Percentiles rank a stretch among this genome's conserved stretches.
Conservation (phyloP, 306 rosid genomes). For the Herpetospermum pedunculosum region DNA sequence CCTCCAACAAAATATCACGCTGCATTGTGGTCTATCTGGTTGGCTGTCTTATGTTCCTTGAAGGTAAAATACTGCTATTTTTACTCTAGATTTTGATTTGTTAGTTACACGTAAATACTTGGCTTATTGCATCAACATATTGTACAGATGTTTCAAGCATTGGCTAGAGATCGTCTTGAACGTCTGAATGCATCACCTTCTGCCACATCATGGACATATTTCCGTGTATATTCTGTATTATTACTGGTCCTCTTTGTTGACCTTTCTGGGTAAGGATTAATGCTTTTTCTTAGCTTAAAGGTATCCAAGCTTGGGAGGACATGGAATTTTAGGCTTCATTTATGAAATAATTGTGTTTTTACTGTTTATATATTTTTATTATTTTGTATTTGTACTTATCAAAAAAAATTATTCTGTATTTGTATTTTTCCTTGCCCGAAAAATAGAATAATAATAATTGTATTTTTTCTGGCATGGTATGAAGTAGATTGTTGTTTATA, state of each 20-base stretch:
- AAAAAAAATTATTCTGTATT: too few relatives aligned
- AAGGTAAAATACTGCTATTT: slow-evolving; percentile 43
- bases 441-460: neutral
- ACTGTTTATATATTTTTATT: neutral
- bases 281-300: neutral
- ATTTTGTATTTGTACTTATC: neutral
- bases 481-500: neutral
- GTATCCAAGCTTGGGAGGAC: neutral
- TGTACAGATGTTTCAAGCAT: slow-evolving; percentile 91
- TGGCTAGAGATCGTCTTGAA: slow-evolving; percentile 93
- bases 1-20: slow-evolving; percentile 79
- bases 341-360: neutral
- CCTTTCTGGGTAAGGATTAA: slow-evolving; percentile 52
- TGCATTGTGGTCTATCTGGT: slow-evolving; percentile 84
- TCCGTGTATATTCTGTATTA: slow-evolving; percentile 83
- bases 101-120: neutral
- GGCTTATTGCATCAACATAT: slow-evolving; percentile 18
- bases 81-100: neutral
- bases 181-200: slow-evolving; percentile 95
- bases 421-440: neutral
- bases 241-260: slow-evolving; percentile 67
- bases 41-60: slow-evolving; percentile 75
- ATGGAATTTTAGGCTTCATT: neutral
- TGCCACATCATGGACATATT: slow-evolving; percentile 79
- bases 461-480: neutral